Conservation (phyloP, 129 eudicot species). For the Sambucus nigra region DNA sequence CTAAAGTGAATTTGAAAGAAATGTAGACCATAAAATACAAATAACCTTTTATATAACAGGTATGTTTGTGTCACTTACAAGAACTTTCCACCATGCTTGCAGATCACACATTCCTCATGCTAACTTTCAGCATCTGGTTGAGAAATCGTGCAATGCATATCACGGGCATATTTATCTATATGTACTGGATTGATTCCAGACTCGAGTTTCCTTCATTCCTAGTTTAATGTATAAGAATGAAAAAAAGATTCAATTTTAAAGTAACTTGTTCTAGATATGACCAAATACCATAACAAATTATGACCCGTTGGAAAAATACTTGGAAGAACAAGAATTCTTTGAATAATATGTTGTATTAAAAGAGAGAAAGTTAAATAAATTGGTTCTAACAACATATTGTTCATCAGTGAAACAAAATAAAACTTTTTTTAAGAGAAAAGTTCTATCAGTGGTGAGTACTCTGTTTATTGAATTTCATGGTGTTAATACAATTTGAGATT, state of each 20-base stretch:
- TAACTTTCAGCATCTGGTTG: constrained; percentile 7
- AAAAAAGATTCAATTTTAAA: neutral
- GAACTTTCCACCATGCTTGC: constrained; percentile 20
- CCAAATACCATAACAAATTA: neutral
- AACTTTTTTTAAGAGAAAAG: neutral
- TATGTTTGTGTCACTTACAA: constrained; percentile 17
- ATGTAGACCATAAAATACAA: too few relatives aligned
- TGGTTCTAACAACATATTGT: neutral
- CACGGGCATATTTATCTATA: neutral
- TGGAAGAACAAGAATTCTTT: neutral
- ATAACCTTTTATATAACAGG: neutral
- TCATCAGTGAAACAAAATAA: neutral
- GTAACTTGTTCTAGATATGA: neutral
- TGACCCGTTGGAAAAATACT: neutral
- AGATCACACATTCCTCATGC: constrained; percentile 8
- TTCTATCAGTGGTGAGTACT: neutral
- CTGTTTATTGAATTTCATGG: too few relatives aligned
- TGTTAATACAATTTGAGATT: too few relatives aligned
- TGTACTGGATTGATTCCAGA: neutral
- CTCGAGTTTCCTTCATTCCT: constrained; percentile 8
- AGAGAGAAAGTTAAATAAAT: too few relatives aligned
- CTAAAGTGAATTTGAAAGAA: too few relatives aligned
- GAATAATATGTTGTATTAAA: neutral
- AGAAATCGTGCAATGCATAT: neutral
- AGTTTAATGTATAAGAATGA: neutral